These are phyloP conservation scores for Kuraishia piskuri DNA, from an alignment of 805 yeast genomes.

Conservation along the genomic window DNA sequence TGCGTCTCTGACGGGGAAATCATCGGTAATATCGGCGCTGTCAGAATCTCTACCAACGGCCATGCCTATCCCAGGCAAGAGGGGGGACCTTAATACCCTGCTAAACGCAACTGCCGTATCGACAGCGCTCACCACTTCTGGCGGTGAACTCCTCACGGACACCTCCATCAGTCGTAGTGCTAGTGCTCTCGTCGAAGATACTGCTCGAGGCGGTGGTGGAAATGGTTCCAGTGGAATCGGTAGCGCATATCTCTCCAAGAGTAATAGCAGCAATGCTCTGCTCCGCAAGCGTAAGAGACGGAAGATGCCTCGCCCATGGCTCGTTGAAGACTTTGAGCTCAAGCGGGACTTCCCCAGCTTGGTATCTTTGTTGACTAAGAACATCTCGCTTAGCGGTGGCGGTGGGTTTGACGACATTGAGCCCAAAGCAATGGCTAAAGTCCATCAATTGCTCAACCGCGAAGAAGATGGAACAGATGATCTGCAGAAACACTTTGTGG, in stretches of 20 bases:
- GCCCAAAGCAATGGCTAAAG: conserved; percentile 4
- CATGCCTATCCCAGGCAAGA: not conserved
- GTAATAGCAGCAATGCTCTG: not conserved
- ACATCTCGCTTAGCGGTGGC: conserved; percentile 14
- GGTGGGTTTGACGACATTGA: conserved; percentile 5
- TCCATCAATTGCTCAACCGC: conserved; percentile 10
- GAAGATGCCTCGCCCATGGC: conserved; percentile 31
- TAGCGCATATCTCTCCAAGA: not conserved
- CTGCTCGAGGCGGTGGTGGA: not conserved
- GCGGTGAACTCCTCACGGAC: not conserved
- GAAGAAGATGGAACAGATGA: conserved; percentile 11
- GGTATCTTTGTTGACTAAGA: conserved; percentile 32
- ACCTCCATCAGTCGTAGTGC: not conserved
- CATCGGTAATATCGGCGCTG: not conserved
- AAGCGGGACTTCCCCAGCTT: conserved; percentile 43
- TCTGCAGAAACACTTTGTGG: conserved; percentile 40
- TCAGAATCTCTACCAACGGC: not conserved
- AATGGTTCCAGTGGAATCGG: not conserved
- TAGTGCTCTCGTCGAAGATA: not conserved
- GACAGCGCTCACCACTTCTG: not conserved
- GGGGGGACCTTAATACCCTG: not conserved
- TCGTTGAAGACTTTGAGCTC: conserved; percentile 46
- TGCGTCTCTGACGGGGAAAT: too few species aligned
- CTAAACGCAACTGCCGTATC: not conserved
- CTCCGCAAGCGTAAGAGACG: conserved; percentile 6